Conservation (phyloP, 2,329 filamentous ascomycete species). For the Thelonectria blattea region DNA sequence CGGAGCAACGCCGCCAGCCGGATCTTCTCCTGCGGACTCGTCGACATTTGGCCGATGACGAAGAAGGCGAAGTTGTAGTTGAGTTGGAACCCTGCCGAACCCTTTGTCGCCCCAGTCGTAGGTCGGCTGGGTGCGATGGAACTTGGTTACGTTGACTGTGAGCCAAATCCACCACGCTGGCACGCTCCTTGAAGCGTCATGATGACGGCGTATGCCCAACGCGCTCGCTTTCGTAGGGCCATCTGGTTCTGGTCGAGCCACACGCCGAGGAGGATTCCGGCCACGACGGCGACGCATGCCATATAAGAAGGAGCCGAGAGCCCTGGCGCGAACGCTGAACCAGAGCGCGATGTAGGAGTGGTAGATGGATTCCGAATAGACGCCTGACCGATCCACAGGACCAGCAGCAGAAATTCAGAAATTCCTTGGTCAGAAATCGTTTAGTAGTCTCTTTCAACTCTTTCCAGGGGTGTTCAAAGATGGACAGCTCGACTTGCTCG, state of each 20-base stretch:
- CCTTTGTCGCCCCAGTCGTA: slow-evolving; percentile 68
- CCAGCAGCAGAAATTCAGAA: slow-evolving; percentile 66
- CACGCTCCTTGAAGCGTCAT: slow-evolving; percentile 65
- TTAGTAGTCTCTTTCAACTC: slow-evolving; percentile 64
- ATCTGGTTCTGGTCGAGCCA: slow-evolving; percentile 63
- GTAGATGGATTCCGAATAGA: slow-evolving; percentile 70
- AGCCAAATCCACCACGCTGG: slow-evolving; percentile 75
- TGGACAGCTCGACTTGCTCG: slow-evolving; percentile 60
- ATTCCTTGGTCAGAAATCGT: slow-evolving; percentile 64
- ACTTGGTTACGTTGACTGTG: slow-evolving; percentile 66
- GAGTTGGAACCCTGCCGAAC: slow-evolving; percentile 72
- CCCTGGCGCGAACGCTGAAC: slow-evolving; percentile 70
- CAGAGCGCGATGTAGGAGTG: slow-evolving; percentile 51
- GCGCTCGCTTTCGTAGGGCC: slow-evolving; percentile 57
- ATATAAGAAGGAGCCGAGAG: slow-evolving; percentile 67
- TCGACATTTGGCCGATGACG: slow-evolving; percentile 67
- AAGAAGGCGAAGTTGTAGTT: slow-evolving; percentile 77
- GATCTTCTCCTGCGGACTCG: slow-evolving; percentile 65
- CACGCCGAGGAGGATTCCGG: slow-evolving; percentile 66
- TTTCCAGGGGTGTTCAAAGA: slow-evolving; percentile 57
- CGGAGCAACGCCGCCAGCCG: slow-evolving; percentile 67
- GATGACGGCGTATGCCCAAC: slow-evolving; percentile 58
- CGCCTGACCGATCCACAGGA: slow-evolving; percentile 71
- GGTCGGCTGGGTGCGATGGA: slow-evolving; percentile 57
- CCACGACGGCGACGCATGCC: slow-evolving; percentile 67